Evolutionary conservation across 2,329 filamentous ascomycete genomes (phyloP).

Genomic region (Trichophyton benhamiae): DNA sequence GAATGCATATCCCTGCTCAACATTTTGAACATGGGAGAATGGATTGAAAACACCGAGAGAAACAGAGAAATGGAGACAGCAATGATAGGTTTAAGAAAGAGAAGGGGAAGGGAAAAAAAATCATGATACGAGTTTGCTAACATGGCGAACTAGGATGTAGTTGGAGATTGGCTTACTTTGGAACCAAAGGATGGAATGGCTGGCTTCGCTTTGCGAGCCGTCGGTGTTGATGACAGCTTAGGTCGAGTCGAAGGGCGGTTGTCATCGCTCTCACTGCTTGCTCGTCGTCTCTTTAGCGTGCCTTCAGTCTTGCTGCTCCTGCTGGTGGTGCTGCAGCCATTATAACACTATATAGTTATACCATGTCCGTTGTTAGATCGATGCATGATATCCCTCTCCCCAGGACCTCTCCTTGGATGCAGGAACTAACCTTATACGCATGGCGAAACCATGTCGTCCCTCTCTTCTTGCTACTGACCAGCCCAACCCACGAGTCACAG

Average conservation of each 20-base stretch:
- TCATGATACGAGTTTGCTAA: background rate
- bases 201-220: background rate
- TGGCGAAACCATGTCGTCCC: slow-evolving; percentile 87
- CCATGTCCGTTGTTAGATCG: slow-evolving; percentile 10
- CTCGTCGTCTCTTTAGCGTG: slow-evolving; percentile 54
- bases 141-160: background rate
- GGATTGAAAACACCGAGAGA: background rate
- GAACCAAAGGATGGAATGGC: background rate
- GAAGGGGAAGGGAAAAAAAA: background rate
- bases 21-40: background rate
- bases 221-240: background rate
- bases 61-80: background rate
- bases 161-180: background rate
- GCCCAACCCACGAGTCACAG: slow-evolving; percentile 23
- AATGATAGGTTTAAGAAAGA: background rate
- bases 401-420: too few species aligned
- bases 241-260: background rate
- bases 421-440: slow-evolving; percentile 58
- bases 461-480: slow-evolving; percentile 68
- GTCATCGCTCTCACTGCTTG: background rate
- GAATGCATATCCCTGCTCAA: background rate
- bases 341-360: slow-evolving; percentile 45
- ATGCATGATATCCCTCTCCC: too few species aligned
- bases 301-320: slow-evolving; percentile 44
- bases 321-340: slow-evolving; percentile 20